Percentiles rank a stretch among this genome's conserved stretches.
Conservation (phyloP, 352 stramenopile species). For the Globisporangium heterothallicum region DNA sequence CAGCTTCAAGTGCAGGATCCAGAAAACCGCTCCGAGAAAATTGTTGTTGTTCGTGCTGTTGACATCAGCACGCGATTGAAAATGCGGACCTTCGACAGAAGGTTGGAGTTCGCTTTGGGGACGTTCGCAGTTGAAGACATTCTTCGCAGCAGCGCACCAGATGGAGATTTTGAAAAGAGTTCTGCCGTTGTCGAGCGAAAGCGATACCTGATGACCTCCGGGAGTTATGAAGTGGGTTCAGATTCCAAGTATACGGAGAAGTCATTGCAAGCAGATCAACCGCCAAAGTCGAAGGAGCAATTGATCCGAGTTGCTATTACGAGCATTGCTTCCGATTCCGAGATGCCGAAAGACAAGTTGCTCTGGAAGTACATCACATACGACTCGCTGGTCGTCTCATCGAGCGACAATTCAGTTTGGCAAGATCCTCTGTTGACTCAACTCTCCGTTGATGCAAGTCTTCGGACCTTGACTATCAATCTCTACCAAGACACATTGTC, state of each 20-base stretch:
- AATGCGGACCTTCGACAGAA: constrained; percentile 60
- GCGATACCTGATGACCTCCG: constrained; percentile 61
- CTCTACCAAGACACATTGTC: constrained; percentile 74
- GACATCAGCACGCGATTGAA: constrained; percentile 63
- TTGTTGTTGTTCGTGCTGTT: constrained; percentile 43
- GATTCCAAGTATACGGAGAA: constrained; percentile 11
- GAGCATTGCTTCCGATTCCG: constrained; percentile 57
- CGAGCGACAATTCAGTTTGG: constrained; percentile 50
- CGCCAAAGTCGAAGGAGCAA: constrained; percentile 27
- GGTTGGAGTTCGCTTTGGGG: constrained; percentile 63
- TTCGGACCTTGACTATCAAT: constrained; percentile 69
- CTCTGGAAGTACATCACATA: constrained; percentile 45
- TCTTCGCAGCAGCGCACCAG: constrained; percentile 19
- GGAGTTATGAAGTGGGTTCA: constrained; percentile 21
- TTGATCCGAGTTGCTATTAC: constrained; percentile 71
- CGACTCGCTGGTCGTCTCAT: constrained; percentile 23
- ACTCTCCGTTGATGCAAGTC: constrained; percentile 63
- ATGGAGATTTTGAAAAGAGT: background rate
- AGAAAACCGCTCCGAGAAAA: constrained; percentile 30
- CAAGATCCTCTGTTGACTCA: constrained; percentile 64
- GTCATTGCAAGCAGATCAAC: background rate
- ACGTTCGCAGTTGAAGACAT: constrained; percentile 75
- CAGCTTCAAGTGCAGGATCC: constrained; percentile 53
- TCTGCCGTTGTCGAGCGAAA: constrained; percentile 18
- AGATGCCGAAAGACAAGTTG: constrained; percentile 45